These are phyloP conservation scores for Leccinum broughii DNA, from an alignment of 768 basidiomycete genomes.

Conservation along the genomic window DNA sequence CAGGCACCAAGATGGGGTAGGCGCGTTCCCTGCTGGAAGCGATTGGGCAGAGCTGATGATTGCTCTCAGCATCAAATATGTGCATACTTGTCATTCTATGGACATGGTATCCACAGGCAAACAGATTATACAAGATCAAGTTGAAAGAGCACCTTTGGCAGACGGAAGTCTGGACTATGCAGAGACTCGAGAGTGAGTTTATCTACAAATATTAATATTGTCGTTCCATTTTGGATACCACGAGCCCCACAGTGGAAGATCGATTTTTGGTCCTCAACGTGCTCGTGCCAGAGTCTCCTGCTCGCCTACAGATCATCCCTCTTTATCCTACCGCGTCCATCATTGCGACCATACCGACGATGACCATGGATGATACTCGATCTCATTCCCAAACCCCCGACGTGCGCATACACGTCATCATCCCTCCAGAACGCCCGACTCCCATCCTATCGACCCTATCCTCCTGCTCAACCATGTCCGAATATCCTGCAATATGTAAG, in stretches of 20 bases:
- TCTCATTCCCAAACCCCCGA: constrained; percentile 1
- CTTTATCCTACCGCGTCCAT: constrained; percentile 47
- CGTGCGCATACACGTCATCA: constrained; percentile 23
- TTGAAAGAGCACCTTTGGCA: constrained; percentile 66
- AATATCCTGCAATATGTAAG: no score
- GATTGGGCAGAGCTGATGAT: constrained; percentile 75
- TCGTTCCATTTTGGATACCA: no score
- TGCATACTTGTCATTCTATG: background rate
- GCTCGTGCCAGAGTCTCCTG: constrained; percentile 56
- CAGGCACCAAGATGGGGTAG: constrained; percentile 78
- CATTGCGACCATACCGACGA: constrained; percentile 10
- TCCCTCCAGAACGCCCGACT: constrained; percentile 22
- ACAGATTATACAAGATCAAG: constrained; percentile 67
- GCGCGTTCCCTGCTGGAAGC: constrained; percentile 67
- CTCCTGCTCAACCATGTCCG: no score
- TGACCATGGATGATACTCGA: background rate
- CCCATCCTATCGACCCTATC: constrained; percentile 20
- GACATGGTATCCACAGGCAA: constrained; percentile 43
- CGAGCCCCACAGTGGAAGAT: constrained; percentile 62
- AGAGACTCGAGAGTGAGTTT: constrained; percentile 49
- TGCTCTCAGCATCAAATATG: constrained; percentile 73
- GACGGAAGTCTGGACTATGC: constrained; percentile 81
- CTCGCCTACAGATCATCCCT: constrained; percentile 56
- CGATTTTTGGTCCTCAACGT: constrained; percentile 67
- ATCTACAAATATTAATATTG: background rate